Conservation (phyloP, 1,284 basidiomycete genomes). For the Cutaneotrichosporon cavernicola region DNA sequence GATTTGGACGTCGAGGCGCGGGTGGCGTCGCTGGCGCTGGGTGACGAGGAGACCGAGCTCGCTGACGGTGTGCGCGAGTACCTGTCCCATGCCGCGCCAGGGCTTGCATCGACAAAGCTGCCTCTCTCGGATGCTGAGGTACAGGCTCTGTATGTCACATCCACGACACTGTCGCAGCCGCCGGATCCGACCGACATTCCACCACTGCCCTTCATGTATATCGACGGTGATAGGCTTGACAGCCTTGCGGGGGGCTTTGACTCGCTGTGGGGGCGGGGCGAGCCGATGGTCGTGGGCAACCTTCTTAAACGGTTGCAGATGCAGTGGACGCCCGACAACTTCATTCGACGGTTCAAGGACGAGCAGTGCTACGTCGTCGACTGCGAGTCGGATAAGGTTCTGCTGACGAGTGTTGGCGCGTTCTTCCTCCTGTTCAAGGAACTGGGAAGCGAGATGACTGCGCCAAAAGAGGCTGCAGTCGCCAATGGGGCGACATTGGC, state of each 20-base stretch:
- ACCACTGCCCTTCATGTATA: conserved; percentile 47
- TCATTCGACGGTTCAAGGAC: conserved; percentile 66
- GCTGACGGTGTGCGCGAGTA: conserved; percentile 12
- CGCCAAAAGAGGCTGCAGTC: not conserved
- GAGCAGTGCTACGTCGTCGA: conserved; percentile 73
- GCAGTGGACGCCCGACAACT: conserved; percentile 78
- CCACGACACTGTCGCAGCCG: conserved; percentile 14
- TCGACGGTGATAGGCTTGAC: conserved; percentile 60
- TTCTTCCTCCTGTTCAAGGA: conserved; percentile 81
- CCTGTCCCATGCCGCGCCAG: conserved; percentile 5
- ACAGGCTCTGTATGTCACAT: conserved; percentile 29
- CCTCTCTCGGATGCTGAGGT: conserved; percentile 17
- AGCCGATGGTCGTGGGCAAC: conserved; percentile 72
- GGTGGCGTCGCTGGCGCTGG: conserved; percentile 33
- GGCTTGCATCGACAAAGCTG: not conserved
- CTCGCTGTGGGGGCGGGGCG: conserved; percentile 67
- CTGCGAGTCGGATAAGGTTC: conserved; percentile 69
- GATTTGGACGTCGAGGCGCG: conserved; percentile 26
- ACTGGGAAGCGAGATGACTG: not conserved
- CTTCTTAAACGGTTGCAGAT: conserved; percentile 63
- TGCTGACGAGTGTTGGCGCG: conserved; percentile 64
- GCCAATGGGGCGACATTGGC: not conserved
- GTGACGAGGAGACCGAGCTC: conserved; percentile 27
- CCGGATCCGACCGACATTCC: conserved; percentile 43
- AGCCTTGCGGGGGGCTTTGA: conserved; percentile 61